A percentile compares a stretch with the other conserved stretches of the same genome.
phyloP scores from a whole-genome alignment of 495 filamentous ascomycete species.

The Penicillium taxi region DNA sequence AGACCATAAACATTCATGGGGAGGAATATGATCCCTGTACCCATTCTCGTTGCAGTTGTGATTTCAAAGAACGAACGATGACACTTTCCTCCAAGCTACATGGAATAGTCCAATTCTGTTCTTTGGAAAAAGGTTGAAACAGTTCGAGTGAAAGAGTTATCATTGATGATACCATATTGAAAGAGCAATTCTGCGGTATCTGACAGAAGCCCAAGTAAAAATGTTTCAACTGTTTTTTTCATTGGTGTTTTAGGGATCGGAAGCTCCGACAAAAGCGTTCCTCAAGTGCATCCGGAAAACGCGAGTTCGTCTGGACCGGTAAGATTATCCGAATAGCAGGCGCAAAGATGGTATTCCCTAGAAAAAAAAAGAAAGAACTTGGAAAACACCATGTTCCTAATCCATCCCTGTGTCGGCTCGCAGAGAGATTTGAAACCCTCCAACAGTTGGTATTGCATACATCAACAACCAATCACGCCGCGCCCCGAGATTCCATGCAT shows the following conservation, averaged over 20 bases:
- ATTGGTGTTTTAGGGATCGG: slow-evolving; percentile 30
- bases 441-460: slow-evolving; percentile 29
- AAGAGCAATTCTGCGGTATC: slow-evolving; percentile 3
- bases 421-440: slow-evolving; percentile 26
- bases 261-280: slow-evolving; percentile 31
- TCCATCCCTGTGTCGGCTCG: slow-evolving; percentile 31
- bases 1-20: too few species aligned
- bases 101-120: too few species aligned
- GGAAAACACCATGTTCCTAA: slow-evolving; percentile 7
- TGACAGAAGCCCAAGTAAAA: slow-evolving; percentile 15
- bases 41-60: too few species aligned
- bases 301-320: slow-evolving; percentile 32
- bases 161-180: slow-evolving; percentile 4
- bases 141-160: neutral
- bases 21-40: too few species aligned
- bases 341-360: slow-evolving; percentile 21
- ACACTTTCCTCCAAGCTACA: too few species aligned
- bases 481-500: slow-evolving; percentile 26
- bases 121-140: neutral
- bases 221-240: slow-evolving; percentile 42
- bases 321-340: slow-evolving; percentile 22
- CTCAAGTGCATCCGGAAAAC: slow-evolving; percentile 26
- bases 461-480: slow-evolving; percentile 26
- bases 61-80: too few species aligned
- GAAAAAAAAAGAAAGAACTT: slow-evolving; percentile 3